Conservation (phyloP, 2,329 filamentous ascomycete species). For the Xylariaceae sp. region DNA sequence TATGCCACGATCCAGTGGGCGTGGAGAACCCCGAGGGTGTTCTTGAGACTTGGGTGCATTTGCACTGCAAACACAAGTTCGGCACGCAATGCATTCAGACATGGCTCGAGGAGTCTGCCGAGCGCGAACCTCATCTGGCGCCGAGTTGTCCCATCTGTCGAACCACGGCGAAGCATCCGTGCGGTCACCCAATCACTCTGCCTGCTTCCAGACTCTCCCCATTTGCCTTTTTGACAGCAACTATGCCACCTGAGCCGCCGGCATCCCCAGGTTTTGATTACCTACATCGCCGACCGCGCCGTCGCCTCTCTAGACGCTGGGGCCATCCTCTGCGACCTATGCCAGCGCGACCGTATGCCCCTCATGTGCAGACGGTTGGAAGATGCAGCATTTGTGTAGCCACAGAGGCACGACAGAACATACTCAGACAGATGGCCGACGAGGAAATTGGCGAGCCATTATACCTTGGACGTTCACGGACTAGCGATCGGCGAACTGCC, state of each 20-base stretch:
- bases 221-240: not conserved
- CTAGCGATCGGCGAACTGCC: not conserved
- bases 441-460: not conserved
- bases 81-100: constrained; percentile 40
- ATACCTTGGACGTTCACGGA: not conserved
- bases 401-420: constrained; percentile 22
- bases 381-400: constrained; percentile 28
- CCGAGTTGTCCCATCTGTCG: constrained; percentile 41
- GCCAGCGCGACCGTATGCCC: not conserved
- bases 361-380: constrained; percentile 26
- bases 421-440: constrained; percentile 5
- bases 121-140: constrained; percentile 30
- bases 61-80: constrained; percentile 42
- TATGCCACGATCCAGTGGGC: constrained; percentile 41
- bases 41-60: constrained; percentile 36
- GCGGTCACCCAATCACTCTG: constrained; percentile 27
- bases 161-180: constrained; percentile 30
- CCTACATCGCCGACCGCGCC: constrained; percentile 5
- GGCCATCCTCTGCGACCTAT: constrained; percentile 9
- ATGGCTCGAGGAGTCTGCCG: constrained; percentile 37
- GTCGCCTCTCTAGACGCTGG: constrained; percentile 13
- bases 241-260: constrained; percentile 12
- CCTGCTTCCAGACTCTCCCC: constrained; percentile 9
- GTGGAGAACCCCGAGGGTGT: constrained; percentile 34
- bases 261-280: not conserved